Percentiles rank a stretch among this genome's conserved stretches.
Conservation (phyloP, 805 yeast species). For the Candida stauntonica region DNA sequence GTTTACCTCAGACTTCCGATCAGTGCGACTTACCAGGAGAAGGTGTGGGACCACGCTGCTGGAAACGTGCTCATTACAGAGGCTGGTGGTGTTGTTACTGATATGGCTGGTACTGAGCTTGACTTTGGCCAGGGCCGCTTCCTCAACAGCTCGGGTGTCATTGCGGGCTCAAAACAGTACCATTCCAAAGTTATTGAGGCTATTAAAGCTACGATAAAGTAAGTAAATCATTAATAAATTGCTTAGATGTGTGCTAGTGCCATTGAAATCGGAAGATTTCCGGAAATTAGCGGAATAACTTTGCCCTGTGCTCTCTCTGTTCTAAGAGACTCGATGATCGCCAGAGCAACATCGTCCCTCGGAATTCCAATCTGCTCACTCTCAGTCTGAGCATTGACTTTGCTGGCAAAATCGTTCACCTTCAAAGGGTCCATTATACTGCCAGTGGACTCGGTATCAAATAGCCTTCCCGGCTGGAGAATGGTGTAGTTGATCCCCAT, state of each 20-base stretch:
- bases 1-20: constrained; percentile 86
- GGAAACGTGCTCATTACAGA: constrained; percentile 84
- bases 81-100: constrained; percentile 89
- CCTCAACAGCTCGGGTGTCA: constrained; percentile 81
- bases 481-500: constrained; percentile 45
- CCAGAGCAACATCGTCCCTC: constrained; percentile 55
- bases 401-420: constrained; percentile 15
- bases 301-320: constrained; percentile 37
- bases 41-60: constrained; percentile 99
- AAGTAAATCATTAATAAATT: neutral
- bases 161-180: constrained; percentile 56
- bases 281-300: constrained; percentile 41
- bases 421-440: constrained; percentile 33
- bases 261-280: constrained; percentile 29
- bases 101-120: constrained; percentile 67
- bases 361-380: constrained; percentile 15
- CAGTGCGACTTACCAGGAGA: constrained; percentile 72
- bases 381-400: neutral
- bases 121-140: constrained; percentile 86
- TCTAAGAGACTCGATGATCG: constrained; percentile 35
- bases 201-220: constrained; percentile 16
- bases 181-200: constrained; percentile 30
- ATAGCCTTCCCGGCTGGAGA: constrained; percentile 47
- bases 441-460: constrained; percentile 40
- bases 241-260: constrained; percentile 11